These are phyloP conservation scores for Peribolospora kevripleyi DNA, from an alignment of 768 basidiomycete genomes.

Conservation along the genomic window DNA sequence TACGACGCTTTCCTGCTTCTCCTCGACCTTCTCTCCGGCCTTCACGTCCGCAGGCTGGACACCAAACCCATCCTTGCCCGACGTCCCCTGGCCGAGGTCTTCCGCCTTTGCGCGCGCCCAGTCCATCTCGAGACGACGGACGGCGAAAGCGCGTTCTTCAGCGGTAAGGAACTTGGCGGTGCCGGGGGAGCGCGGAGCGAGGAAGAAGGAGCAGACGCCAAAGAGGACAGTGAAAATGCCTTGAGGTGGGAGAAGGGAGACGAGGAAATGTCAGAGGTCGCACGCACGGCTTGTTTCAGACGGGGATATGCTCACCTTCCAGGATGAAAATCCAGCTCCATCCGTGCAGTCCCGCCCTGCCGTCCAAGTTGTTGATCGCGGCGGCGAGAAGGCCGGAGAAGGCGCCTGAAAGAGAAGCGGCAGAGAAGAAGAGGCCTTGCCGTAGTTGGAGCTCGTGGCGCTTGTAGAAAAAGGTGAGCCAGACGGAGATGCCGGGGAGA, in stretches of 20 bases:
- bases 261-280: not conserved
- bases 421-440: conserved; percentile 16
- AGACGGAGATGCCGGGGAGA: conserved; percentile 12
- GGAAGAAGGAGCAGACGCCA: conserved; percentile 29
- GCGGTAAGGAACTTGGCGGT: conserved; percentile 29
- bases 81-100: conserved; percentile 17
- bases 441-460: conserved; percentile 14
- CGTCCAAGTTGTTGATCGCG: conserved; percentile 15
- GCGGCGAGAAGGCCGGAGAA: conserved; percentile 24
- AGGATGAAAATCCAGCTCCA: conserved; percentile 15
- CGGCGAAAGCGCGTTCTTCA: conserved; percentile 18
- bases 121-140: conserved; percentile 11
- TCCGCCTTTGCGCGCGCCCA: not conserved
- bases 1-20: conserved; percentile 24
- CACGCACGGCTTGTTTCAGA: not conserved
- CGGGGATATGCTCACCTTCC: no score
- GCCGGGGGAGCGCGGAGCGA: conserved; percentile 27
- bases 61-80: conserved; percentile 8
- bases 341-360: conserved; percentile 19
- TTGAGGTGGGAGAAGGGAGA: conserved; percentile 17
- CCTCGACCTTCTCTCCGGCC: conserved; percentile 27
- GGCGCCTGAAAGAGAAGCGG: conserved; percentile 14
- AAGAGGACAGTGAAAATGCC: conserved; percentile 39
- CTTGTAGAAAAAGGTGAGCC: conserved; percentile 14
- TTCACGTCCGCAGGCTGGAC: no score